Conservation (phyloP, 257 asterid species). For the Perilla frutescens region DNA sequence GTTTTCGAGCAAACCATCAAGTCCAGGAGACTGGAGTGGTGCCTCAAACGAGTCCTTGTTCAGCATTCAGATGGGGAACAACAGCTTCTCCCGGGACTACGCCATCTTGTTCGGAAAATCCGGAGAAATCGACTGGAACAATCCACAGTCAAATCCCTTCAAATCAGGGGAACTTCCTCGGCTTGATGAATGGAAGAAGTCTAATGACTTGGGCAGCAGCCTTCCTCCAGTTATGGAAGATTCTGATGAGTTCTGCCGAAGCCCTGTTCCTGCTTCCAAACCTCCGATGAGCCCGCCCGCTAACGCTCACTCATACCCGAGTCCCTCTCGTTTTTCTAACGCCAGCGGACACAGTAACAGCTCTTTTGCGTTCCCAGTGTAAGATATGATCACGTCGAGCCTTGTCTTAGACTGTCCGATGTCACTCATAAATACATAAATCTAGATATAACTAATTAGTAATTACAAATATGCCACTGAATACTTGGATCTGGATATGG, state of each 20-base stretch:
- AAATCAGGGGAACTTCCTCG: constrained; percentile 58
- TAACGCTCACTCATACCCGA: too few species aligned
- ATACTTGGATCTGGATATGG: too few species aligned
- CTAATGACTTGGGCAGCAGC: constrained; percentile 38
- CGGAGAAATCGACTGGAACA: constrained; percentile 57
- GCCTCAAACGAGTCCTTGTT: constrained; percentile 82
- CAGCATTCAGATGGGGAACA: constrained; percentile 89
- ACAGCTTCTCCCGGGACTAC: constrained; percentile 71
- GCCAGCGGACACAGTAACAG: constrained; percentile 52
- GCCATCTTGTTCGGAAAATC: constrained; percentile 46
- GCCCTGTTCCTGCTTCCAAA: background rate
- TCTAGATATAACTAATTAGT: too few species aligned
- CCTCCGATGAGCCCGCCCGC: background rate
- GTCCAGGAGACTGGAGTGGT: constrained; percentile 72
- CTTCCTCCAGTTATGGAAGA: constrained; percentile 70
- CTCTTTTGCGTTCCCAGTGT: constrained; percentile 73
- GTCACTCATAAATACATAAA: too few species aligned
- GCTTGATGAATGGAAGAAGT: constrained; percentile 56
- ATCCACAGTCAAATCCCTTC: constrained; percentile 30
- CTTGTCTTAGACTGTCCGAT: too few species aligned
- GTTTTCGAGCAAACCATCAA: constrained; percentile 43
- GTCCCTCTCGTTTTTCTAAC: constrained; percentile 52
- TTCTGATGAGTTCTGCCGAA: constrained; percentile 20
- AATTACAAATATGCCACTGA: too few species aligned
- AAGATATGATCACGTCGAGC: constrained; percentile 31